Percentiles rank a stretch among this genome's conserved stretches.
phyloP scores from a whole-genome alignment of 1,284 basidiomycete genomes.

The Omphalotus olearius region DNA sequence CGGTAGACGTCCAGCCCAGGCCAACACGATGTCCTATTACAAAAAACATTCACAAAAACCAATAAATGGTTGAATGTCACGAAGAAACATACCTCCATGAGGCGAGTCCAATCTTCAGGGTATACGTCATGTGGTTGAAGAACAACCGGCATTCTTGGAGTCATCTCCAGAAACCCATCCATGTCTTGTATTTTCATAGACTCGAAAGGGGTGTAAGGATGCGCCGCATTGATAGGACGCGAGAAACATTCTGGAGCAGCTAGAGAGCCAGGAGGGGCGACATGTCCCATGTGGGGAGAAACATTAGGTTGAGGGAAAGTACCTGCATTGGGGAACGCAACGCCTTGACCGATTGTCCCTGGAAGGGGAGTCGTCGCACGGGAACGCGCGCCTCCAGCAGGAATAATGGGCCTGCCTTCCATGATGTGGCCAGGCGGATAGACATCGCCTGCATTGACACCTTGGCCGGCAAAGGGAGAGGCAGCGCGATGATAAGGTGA shows the following conservation, averaged over 20 bases:
- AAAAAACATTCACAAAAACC: conserved; percentile 9
- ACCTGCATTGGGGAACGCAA: conserved; percentile 7
- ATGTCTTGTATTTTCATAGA: conserved; percentile 67
- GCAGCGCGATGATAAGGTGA: conserved; percentile 29
- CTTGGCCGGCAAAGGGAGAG: conserved; percentile 27
- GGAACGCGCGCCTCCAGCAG: conserved; percentile 33
- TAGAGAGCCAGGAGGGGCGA: conserved; percentile 37
- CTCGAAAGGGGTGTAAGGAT: conserved; percentile 66
- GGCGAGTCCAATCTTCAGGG: conserved; percentile 70
- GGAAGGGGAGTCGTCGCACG: conserved; percentile 13
- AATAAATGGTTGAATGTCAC: conserved; percentile 1
- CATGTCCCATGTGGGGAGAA: conserved; percentile 17
- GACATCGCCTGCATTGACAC: conserved; percentile 23
- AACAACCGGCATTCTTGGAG: conserved; percentile 67
- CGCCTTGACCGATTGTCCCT: conserved; percentile 1
- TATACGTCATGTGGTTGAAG: conserved; percentile 75
- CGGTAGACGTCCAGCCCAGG: conserved; percentile 70
- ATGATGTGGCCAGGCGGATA: conserved; percentile 52
- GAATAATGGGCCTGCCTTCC: conserved; percentile 43
- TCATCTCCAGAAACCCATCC: conserved; percentile 61
- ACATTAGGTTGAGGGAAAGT: conserved; percentile 29
- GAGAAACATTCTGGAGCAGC: conserved; percentile 66
- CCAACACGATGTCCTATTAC: conserved; percentile 58
- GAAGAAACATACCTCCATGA: conserved; percentile 54
- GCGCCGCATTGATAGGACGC: conserved; percentile 61